Conservation (phyloP, 305 asterid species). For the Fraxinus latifolia region DNA sequence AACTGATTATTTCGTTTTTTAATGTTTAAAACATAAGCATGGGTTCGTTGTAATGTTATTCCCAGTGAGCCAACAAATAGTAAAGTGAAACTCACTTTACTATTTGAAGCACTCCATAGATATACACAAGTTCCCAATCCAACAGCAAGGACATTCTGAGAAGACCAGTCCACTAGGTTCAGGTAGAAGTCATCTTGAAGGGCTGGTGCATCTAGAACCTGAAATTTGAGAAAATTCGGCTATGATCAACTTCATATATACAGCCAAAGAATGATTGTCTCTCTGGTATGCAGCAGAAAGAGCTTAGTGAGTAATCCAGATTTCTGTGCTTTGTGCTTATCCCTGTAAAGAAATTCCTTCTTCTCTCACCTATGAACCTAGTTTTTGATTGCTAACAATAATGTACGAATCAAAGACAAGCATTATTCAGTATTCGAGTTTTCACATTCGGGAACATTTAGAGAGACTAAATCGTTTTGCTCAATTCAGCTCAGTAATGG, state of each 20-base stretch:
- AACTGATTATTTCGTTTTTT: neutral
- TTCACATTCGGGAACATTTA: neutral
- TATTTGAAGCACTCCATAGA: conserved; percentile 93
- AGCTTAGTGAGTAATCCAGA: neutral
- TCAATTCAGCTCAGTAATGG: conserved; percentile 5
- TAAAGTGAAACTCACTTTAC: conserved; percentile 67
- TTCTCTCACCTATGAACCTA: neutral
- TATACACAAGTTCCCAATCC: conserved; percentile 94
- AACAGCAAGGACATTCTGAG: conserved; percentile 98
- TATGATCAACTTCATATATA: neutral
- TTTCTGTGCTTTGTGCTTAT: neutral
- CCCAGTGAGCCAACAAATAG: neutral
- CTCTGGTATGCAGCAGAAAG: neutral
- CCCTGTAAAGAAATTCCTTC: neutral
- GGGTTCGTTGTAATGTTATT: neutral
- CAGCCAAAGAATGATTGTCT: neutral
- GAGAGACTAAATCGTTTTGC: neutral
- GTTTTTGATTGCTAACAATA: neutral
- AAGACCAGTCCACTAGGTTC: conserved; percentile 98
- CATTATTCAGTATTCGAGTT: neutral
- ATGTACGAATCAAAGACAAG: neutral
- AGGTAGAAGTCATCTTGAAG: conserved; percentile 97
- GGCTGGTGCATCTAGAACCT: conserved; percentile 97
- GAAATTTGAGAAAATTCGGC: conserved; percentile 20
- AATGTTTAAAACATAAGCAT: neutral